Evolutionary conservation across 768 basidiomycete species (phyloP).

Genomic region (Boletus rubescentipes): DNA sequence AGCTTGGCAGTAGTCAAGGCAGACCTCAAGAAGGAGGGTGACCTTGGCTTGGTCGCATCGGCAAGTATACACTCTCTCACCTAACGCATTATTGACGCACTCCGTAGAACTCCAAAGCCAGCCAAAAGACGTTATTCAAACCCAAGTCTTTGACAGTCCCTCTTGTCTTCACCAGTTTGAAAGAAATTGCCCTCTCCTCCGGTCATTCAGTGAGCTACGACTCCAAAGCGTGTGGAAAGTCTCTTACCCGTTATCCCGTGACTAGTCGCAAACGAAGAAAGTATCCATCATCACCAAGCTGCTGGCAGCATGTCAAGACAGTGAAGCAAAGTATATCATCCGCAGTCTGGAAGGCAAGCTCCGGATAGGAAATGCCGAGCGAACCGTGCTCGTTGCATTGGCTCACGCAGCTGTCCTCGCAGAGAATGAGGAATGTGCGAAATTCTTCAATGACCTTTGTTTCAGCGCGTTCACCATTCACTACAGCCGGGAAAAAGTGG

Average conservation of each 20-base stretch:
- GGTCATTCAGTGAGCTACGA: slow-evolving; percentile 69
- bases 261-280: slow-evolving; percentile 91
- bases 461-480: background rate
- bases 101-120: slow-evolving; percentile 86
- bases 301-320: slow-evolving; percentile 85
- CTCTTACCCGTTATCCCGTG: background rate
- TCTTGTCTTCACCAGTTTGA: slow-evolving; percentile 85
- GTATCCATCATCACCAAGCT: slow-evolving; percentile 93
- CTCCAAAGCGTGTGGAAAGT: background rate
- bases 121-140: slow-evolving; percentile 92
- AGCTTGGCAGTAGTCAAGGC: slow-evolving; percentile 79
- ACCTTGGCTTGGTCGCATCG: slow-evolving; percentile 96
- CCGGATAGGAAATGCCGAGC: slow-evolving; percentile 94
- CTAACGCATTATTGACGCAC: background rate
- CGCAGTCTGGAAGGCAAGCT: slow-evolving; percentile 96
- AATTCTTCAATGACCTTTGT: background rate
- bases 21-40: slow-evolving; percentile 93
- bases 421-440: slow-evolving; percentile 62
- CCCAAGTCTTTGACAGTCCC: slow-evolving; percentile 88
- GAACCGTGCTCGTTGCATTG: slow-evolving; percentile 91
- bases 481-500: slow-evolving; percentile 69
- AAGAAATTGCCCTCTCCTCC: slow-evolving; percentile 82
- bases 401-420: slow-evolving; percentile 88
- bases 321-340: slow-evolving; percentile 96
- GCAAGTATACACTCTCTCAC: slow-evolving; percentile 38